Evolutionary conservation across 495 filamentous ascomycete species (phyloP).

Genomic region (Penicillium egyptiacum): DNA sequence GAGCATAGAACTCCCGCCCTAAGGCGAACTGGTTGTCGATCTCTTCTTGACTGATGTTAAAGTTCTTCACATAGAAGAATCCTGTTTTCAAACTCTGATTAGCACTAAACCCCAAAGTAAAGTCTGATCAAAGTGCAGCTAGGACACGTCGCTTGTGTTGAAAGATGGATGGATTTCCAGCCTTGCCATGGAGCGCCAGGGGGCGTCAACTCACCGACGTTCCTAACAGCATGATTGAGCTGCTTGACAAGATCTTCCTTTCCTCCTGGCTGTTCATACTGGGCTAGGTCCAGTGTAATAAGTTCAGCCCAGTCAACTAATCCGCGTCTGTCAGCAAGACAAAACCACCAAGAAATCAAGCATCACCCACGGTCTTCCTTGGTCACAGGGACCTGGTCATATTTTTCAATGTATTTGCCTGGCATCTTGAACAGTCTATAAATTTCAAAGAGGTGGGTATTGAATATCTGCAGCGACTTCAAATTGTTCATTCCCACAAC

Average conservation of each 20-base stretch:
- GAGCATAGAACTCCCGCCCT: conserved; percentile 52
- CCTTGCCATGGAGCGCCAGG: no score
- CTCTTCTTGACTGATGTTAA: conserved; percentile 56
- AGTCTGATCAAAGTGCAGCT: background rate
- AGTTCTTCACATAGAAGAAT: conserved; percentile 58
- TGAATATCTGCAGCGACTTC: background rate
- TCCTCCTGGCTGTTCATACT: conserved; percentile 51
- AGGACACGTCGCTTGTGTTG: background rate
- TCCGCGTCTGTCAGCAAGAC: conserved; percentile 5
- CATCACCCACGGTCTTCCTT: conserved; percentile 42
- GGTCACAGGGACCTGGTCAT: conserved; percentile 50
- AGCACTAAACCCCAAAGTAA: background rate
- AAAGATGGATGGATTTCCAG: background rate
- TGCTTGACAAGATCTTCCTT: conserved; percentile 55
- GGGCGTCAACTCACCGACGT: conserved; percentile 43
- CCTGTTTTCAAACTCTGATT: conserved; percentile 16
- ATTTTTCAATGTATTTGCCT: conserved; percentile 43
- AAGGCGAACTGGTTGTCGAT: conserved; percentile 58
- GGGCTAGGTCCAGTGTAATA: conserved; percentile 53
- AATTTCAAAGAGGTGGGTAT: background rate
- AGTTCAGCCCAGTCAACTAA: conserved; percentile 57
- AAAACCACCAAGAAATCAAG: background rate
- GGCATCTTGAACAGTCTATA: conserved; percentile 32
- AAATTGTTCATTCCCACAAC: background rate
- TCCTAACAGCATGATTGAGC: conserved; percentile 56